Evolutionary conservation across 805 yeast genomes (phyloP), one percentile per base, ranked within the genome.

Genomic region (Myxozyma nipponensis): DNA sequence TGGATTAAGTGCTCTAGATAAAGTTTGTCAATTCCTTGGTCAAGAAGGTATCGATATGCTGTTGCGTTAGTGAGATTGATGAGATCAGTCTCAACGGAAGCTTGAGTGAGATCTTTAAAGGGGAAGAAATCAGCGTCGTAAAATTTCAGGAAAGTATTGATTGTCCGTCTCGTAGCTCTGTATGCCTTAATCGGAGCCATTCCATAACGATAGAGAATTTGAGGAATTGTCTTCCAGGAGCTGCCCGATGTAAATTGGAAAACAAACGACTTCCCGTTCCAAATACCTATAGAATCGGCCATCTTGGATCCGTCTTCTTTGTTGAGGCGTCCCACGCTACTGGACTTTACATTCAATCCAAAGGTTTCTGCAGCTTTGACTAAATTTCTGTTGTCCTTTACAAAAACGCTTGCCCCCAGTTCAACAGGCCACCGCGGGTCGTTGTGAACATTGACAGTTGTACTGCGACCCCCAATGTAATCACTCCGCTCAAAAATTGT

Each of bases 341-440:
- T 26, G 45, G 39, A 28, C 13, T 44, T 40, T 2, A 61, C 48
- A 1, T 57, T 46, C 18, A 76, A 59, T n/a, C 66, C 64, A 57
- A 72, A 73, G 36, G 63, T 61, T 24, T 63, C 49, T 3, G 67
- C 74, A 0, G 77, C 77, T 24, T 64, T 61, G n/a, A 41, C 38
- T 38, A 77, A 47, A 22, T 75, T 69, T 52, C 60, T 52, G 50
- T 77, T 77, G 4, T 64, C 71, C 5, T 63, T 62, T 18, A 73
- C 73, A 53, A 74, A 76, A 0, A 75, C 64, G 1, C 77, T 67
- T 0, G 72, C 81, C 6, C 81, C 81, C 6, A 76, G 55, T 57
- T 77, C 81, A 23, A 70, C 62, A 3, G 58, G 62, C 46, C 59
- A 50, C 7, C 49, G 42, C 9, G 47, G 42, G 26, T 66, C 62